These are phyloP conservation scores for Domatiomyces globalis DNA, from an alignment of 2,329 filamentous ascomycete genomes.

Conservation along the genomic window DNA sequence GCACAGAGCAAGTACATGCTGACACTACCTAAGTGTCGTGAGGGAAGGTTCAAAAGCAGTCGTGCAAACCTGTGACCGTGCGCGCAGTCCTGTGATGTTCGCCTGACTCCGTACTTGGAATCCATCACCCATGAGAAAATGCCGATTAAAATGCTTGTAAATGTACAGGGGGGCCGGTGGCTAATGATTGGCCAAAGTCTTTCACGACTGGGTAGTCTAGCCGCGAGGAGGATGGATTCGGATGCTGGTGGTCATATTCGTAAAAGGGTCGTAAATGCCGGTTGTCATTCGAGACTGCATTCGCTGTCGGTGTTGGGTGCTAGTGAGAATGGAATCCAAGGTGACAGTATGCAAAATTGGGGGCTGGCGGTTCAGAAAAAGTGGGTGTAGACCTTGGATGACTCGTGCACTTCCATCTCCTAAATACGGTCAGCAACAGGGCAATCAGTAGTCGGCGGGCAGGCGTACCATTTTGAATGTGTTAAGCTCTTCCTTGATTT, in stretches of 20 bases:
- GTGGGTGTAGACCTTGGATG: slow-evolving; percentile 98
- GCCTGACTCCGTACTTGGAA: not conserved
- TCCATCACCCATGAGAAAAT: not conserved
- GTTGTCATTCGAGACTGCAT: not conserved
- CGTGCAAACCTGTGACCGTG: not conserved
- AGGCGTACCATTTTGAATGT: slow-evolving; percentile 90
- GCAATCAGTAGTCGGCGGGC: not conserved
- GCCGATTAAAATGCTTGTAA: not conserved
- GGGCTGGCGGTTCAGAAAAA: slow-evolving; percentile 55
- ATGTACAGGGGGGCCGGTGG: not conserved
- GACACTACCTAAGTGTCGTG: not conserved
- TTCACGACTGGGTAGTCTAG: not conserved
- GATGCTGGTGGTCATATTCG: not conserved
- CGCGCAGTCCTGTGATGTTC: not conserved
- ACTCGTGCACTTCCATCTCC: slow-evolving; percentile 99
- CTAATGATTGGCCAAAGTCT: not conserved
- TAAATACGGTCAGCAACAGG: slow-evolving; percentile 35
- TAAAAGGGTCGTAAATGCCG: not conserved
- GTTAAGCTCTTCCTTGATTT: slow-evolving; percentile 99
- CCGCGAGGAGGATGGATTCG: not conserved
- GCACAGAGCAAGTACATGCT: not conserved
- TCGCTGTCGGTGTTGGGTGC: not conserved
- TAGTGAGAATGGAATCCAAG: not conserved
- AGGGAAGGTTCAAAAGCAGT: not conserved
- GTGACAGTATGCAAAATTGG: slow-evolving; percentile 6